Evolutionary conservation across 306 rosid genomes (phyloP).

Genomic region (Acmispon strigosus): DNA sequence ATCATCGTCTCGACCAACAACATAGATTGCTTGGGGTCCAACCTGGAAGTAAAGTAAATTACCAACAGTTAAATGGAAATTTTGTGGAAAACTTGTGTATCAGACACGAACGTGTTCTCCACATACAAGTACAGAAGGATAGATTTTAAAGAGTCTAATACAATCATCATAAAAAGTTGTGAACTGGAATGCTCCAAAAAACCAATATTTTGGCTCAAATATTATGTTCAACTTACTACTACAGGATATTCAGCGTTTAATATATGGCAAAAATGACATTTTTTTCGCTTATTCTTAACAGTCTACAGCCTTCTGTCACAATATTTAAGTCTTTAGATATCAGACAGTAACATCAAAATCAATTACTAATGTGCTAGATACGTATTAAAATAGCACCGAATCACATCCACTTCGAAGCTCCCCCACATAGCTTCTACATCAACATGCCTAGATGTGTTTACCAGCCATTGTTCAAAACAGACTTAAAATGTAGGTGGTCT

Average conservation of each 20-base stretch:
- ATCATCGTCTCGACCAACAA: conserved; percentile 97
- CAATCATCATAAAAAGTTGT: not conserved
- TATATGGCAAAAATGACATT: not conserved
- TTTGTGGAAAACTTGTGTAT: conserved; percentile 15
- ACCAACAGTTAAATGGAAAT: conserved; percentile 16
- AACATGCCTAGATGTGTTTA: too few species aligned
- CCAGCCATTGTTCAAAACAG: too few species aligned
- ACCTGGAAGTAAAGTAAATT: conserved; percentile 49
- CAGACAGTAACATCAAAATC: conserved; percentile 10
- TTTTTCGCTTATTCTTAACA: conserved; percentile 2
- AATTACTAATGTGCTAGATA: not conserved
- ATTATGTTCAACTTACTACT: too few species aligned
- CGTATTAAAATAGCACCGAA: too few species aligned
- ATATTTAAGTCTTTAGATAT: conserved; percentile 1
- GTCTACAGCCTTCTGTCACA: not conserved
- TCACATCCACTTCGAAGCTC: too few species aligned
- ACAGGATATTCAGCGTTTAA: too few species aligned
- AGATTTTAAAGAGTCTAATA: not conserved
- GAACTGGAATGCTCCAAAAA: not conserved
- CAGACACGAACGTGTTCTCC: not conserved
- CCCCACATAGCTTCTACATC: too few species aligned
- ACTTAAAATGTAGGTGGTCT: not conserved
- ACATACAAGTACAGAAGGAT: not conserved
- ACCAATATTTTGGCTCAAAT: not conserved
- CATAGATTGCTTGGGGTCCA: conserved; percentile 99